phyloP scores from a whole-genome alignment of 2,329 filamentous ascomycete genomes.

The Calonectria multiphialidica region DNA sequence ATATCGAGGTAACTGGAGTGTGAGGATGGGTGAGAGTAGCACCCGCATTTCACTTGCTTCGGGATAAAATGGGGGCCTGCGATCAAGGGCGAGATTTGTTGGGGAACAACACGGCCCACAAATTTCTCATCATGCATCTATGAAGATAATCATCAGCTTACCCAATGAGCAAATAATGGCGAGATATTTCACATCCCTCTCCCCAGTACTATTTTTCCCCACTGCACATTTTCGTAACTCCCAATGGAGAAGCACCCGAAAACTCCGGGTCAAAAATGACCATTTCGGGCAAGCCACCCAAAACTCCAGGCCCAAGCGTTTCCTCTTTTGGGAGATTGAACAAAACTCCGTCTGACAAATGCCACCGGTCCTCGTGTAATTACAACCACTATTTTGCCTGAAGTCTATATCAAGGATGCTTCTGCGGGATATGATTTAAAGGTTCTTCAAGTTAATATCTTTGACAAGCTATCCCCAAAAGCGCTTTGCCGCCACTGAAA shows the following conservation, averaged over 20 bases:
- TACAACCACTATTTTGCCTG: background rate
- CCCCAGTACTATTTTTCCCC: background rate
- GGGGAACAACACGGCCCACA: too few species aligned
- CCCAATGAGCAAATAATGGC: background rate
- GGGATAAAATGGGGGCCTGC: constrained; percentile 8
- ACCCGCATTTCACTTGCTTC: constrained; percentile 41
- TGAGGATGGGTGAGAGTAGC: constrained; percentile 41
- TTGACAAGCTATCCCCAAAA: too few species aligned
- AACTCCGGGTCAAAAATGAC: background rate
- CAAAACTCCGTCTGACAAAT: constrained; percentile 7
- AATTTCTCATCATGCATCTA: background rate
- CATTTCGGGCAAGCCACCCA: background rate
- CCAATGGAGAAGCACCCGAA: background rate
- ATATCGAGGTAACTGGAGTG: constrained; percentile 34
- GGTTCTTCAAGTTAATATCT: background rate
- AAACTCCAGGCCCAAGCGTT: background rate
- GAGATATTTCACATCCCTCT: too few species aligned
- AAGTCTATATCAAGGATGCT: background rate
- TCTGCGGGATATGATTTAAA: background rate
- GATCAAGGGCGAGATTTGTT: too few species aligned
- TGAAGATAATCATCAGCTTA: too few species aligned
- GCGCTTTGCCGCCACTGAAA: background rate
- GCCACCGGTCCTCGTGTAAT: too few species aligned
- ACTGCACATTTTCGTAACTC: background rate
- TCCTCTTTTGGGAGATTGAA: background rate